Percentiles rank a stretch among this genome's conserved stretches.
Evolutionary conservation across 2,329 filamentous ascomycete species (phyloP).

Genomic region (Colletotrichum camelliae): DNA sequence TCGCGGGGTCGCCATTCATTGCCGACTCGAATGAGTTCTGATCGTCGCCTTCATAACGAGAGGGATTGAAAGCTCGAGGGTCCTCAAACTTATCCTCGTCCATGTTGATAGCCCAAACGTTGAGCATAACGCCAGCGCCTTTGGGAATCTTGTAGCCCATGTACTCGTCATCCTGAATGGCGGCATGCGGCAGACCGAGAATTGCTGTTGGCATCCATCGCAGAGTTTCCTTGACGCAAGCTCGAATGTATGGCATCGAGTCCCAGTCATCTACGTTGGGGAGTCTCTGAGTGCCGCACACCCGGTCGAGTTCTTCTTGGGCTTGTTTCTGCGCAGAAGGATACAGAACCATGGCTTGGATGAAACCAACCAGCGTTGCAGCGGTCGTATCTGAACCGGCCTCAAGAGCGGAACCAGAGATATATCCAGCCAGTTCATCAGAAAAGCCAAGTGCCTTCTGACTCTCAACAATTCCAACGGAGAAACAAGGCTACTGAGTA

Average conservation of each 20-base stretch:
- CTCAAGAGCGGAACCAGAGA: constrained; percentile 40
- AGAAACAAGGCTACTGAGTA: constrained; percentile 30
- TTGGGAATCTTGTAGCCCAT: constrained; percentile 19
- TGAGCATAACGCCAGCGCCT: constrained; percentile 24
- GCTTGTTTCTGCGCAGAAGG: constrained; percentile 45
- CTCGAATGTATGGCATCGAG: constrained; percentile 52
- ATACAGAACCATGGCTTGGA: constrained; percentile 51
- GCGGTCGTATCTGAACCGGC: constrained; percentile 50
- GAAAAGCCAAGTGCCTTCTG: constrained; percentile 27
- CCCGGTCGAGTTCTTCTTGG: constrained; percentile 44
- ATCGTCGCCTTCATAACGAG: constrained; percentile 36
- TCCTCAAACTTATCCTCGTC: constrained; percentile 46
- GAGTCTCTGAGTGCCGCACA: constrained; percentile 45
- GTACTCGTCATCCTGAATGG: constrained; percentile 28
- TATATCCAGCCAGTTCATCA: constrained; percentile 37
- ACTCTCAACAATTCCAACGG: constrained; percentile 26
- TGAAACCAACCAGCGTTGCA: constrained; percentile 44
- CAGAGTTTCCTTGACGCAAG: constrained; percentile 49
- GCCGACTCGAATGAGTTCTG: constrained; percentile 10
- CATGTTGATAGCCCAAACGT: constrained; percentile 46
- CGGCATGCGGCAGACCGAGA: constrained; percentile 41
- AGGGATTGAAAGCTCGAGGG: constrained; percentile 47
- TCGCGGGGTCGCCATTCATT: constrained; percentile 37
- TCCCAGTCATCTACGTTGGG: constrained; percentile 47
- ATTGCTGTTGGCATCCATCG: constrained; percentile 50